A percentile compares a stretch with the other conserved stretches of the same genome.
phyloP scores from a whole-genome alignment of 371 early-diverging fungal species.

The Smittium mucronatum region DNA sequence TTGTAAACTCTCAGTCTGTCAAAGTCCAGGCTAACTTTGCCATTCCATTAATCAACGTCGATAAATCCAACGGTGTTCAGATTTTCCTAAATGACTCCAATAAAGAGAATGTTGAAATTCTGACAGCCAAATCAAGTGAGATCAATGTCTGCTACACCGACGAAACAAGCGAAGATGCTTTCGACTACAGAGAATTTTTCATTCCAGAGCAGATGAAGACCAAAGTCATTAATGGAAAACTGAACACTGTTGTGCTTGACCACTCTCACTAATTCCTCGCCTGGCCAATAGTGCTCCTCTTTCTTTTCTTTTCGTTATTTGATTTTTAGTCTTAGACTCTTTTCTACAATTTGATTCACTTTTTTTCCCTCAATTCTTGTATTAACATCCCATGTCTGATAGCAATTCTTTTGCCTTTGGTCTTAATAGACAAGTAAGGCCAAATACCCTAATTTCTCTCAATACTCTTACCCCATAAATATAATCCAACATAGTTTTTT shows the following conservation, averaged over 20 bases:
- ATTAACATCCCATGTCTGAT: no score
- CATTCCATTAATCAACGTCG: constrained; percentile 73
- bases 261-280: no score
- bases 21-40: constrained; percentile 77
- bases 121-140: constrained; percentile 80
- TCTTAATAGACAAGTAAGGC: no score
- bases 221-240: constrained; percentile 58
- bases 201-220: constrained; percentile 90
- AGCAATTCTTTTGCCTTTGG: no score
- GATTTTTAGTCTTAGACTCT: no score
- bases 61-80: constrained; percentile 86
- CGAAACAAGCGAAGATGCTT: constrained; percentile 59
- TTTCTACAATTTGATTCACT: no score
- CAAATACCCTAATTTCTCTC: no score
- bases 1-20: constrained; percentile 79
- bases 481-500: no score
- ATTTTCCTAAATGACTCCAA: constrained; percentile 69
- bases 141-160: constrained; percentile 64
- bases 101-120: constrained; percentile 56
- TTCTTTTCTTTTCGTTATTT: no score
- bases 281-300: no score
- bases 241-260: constrained; percentile 72
- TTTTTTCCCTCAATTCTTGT: no score
- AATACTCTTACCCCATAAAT: no score
- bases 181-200: constrained; percentile 47